phyloP scores from a whole-genome alignment of 2,329 filamentous ascomycete species.

The Penicillium sp. region DNA sequence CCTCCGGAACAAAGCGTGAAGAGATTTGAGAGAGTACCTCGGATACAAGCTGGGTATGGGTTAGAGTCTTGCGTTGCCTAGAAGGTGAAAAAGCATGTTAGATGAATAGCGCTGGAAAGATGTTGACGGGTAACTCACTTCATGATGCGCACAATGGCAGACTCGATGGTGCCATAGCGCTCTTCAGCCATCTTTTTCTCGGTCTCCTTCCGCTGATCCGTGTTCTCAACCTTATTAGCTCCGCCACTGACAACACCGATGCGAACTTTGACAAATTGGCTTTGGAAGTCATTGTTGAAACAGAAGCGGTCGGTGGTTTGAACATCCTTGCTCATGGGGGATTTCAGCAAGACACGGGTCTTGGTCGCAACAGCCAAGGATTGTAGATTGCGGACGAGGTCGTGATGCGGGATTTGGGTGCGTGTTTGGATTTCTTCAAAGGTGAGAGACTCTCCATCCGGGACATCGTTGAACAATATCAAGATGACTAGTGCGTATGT shows the following conservation, averaged over 20 bases:
- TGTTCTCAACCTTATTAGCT: conserved; percentile 80
- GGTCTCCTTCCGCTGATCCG: conserved; percentile 55
- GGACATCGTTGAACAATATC: conserved; percentile 81
- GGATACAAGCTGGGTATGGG: conserved; percentile 51
- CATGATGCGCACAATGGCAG: conserved; percentile 55
- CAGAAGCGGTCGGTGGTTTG: conserved; percentile 75
- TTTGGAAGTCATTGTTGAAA: conserved; percentile 80
- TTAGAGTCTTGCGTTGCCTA: conserved; percentile 50
- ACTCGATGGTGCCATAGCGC: conserved; percentile 51
- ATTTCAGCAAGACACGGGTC: conserved; percentile 76
- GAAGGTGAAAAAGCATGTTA: background rate
- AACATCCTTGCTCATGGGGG: conserved; percentile 75
- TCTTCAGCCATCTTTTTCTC: conserved; percentile 53
- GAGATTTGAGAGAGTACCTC: conserved; percentile 52
- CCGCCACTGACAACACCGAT: conserved; percentile 76
- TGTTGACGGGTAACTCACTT: conserved; percentile 40
- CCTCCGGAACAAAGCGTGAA: conserved; percentile 51
- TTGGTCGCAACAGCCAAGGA: conserved; percentile 82
- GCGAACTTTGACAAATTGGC: conserved; percentile 84
- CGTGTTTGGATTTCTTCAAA: conserved; percentile 78
- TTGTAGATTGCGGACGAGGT: conserved; percentile 75
- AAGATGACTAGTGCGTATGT: conserved; percentile 92
- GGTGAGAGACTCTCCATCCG: conserved; percentile 50
- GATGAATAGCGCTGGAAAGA: background rate
- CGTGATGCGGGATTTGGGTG: conserved; percentile 73